Percentiles rank a stretch among this genome's conserved stretches.
phyloP scores from a whole-genome alignment of 2,329 filamentous ascomycete species.

The Coniella lustricola region DNA sequence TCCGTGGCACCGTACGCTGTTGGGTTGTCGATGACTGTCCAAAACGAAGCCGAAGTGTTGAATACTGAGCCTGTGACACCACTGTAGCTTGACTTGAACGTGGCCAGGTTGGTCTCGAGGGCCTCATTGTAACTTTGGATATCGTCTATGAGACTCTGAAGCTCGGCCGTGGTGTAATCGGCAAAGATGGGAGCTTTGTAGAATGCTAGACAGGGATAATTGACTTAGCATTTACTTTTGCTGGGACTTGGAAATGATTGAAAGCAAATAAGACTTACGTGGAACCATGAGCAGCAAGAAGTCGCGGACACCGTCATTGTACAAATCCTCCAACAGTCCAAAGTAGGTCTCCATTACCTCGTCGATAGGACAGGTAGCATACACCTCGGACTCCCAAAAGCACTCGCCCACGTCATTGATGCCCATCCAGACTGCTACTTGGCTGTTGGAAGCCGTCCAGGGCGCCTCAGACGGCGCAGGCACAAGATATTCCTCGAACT shows the following conservation, averaged over 20 bases:
- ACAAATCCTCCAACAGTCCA: conserved; percentile 7
- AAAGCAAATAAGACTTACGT: neutral
- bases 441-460: conserved; percentile 1
- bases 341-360: conserved; percentile 8
- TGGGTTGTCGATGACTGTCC: conserved; percentile 1
- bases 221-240: too few relatives aligned
- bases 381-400: conserved; percentile 3
- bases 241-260: too few relatives aligned
- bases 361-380: conserved; percentile 3
- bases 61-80: conserved; percentile 5
- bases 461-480: conserved; percentile 5
- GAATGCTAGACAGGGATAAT: neutral
- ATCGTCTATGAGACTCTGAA: conserved; percentile 2
- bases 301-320: conserved; percentile 4
- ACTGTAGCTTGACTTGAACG: conserved; percentile 2
- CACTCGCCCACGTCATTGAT: conserved; percentile 10
- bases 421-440: conserved; percentile 4
- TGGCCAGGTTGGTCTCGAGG: conserved; percentile 6
- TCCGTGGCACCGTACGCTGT: conserved; percentile 9
- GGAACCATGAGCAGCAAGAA: conserved; percentile 5
- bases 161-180: neutral
- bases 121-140: conserved; percentile 9
- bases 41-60: conserved; percentile 6
- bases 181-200: conserved; percentile 7
- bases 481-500: conserved; percentile 5